Conservation (phyloP, 2,329 filamentous ascomycete species). For the Sclerotinia nivalis region DNA sequence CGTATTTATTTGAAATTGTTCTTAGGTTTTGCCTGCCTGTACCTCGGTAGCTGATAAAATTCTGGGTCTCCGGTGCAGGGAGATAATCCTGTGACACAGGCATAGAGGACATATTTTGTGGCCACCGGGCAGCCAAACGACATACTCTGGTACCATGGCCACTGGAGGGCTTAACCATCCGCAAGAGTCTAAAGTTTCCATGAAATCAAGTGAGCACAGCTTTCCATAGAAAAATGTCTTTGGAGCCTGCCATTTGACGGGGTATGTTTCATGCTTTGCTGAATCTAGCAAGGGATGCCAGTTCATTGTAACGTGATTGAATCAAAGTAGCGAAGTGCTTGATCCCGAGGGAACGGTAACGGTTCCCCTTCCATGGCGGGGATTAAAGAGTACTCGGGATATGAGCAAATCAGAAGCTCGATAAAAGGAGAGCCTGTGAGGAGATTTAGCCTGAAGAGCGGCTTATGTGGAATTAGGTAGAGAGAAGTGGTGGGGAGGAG, state of each 20-base stretch:
- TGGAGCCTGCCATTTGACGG: not conserved
- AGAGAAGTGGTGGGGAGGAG: not conserved
- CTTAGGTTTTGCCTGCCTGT: not conserved
- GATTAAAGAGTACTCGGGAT: not conserved
- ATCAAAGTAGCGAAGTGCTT: slow-evolving; percentile 12
- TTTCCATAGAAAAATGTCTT: not conserved
- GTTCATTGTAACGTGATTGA: slow-evolving; percentile 12
- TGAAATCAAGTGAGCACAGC: not conserved
- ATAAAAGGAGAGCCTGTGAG: slow-evolving; percentile 9
- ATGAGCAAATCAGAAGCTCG: slow-evolving; percentile 7
- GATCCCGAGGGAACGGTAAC: slow-evolving; percentile 21
- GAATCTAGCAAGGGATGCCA: slow-evolving; percentile 3
- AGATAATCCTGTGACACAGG: slow-evolving; percentile 10
- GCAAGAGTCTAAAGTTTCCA: slow-evolving; percentile 2
- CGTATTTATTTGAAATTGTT: not conserved
- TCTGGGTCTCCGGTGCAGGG: not conserved
- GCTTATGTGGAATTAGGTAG: not conserved
- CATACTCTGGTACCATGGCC: not conserved
- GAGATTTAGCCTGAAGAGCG: not conserved
- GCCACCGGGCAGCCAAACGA: slow-evolving; percentile 1
- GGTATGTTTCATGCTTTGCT: slow-evolving; percentile 15
- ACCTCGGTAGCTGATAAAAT: not conserved
- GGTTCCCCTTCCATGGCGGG: not conserved
- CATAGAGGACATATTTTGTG: slow-evolving; percentile 9
- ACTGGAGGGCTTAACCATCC: not conserved